These are phyloP conservation scores for Psilocybe azurescens DNA, from an alignment of 768 basidiomycete genomes.

Conservation along the genomic window DNA sequence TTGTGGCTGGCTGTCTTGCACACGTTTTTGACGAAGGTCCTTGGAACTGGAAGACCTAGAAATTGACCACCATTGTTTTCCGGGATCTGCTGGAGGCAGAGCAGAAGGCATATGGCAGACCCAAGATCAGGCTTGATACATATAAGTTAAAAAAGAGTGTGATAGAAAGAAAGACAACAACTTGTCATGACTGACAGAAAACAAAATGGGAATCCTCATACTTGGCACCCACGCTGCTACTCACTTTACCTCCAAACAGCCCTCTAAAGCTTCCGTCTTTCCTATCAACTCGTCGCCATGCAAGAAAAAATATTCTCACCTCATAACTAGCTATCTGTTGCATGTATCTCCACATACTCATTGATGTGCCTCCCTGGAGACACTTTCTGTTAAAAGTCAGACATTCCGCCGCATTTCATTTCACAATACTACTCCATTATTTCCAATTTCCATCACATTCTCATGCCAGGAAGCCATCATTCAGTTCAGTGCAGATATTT, in stretches of 20 bases:
- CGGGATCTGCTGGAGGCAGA: conserved; percentile 33
- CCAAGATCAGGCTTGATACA: conserved; percentile 14
- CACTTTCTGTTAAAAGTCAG: background rate
- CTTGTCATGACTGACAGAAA: conserved; percentile 18
- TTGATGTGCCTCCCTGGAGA: background rate
- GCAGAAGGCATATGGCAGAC: conserved; percentile 37
- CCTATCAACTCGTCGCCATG: conserved; percentile 12
- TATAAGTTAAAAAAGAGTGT: conserved; percentile 23
- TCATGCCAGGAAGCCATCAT: background rate
- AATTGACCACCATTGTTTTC: conserved; percentile 53
- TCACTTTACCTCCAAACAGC: conserved; percentile 5
- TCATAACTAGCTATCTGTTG: background rate
- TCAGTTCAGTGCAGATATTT: background rate
- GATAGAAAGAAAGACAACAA: conserved; percentile 17
- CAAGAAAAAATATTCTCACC: conserved; percentile 5
- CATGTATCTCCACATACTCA: too few species aligned
- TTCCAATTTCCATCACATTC: background rate
- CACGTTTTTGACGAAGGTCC: conserved; percentile 34
- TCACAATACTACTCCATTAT: background rate
- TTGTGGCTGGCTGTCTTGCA: conserved; percentile 34
- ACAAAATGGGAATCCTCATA: conserved; percentile 17
- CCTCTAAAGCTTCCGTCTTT: conserved; percentile 12
- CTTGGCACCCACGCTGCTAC: conserved; percentile 27
- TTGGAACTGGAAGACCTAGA: conserved; percentile 36
- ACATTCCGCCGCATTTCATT: background rate